These are phyloP conservation scores for Volvox carteri DNA, from an alignment of 163 green algal species.

Conservation along the genomic window DNA sequence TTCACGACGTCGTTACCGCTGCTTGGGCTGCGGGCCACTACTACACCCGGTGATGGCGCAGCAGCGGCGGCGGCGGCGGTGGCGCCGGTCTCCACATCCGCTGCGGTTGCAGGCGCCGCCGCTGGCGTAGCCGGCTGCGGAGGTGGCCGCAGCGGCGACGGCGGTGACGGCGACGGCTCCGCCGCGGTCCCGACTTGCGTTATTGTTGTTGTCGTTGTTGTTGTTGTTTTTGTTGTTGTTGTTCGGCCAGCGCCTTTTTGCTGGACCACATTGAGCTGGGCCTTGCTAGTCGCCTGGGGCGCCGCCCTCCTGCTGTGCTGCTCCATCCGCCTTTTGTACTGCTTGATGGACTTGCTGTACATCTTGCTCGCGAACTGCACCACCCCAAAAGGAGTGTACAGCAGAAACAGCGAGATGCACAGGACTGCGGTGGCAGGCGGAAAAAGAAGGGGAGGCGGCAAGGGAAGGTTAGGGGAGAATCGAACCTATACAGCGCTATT, in stretches of 20 bases:
- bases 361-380: slow-evolving; percentile 40
- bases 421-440: neutral
- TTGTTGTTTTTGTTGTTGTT: neutral
- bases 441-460: neutral
- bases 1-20: neutral
- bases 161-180: neutral
- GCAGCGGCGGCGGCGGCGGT: neutral
- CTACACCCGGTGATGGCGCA: neutral
- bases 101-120: neutral
- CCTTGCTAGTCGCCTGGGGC: too few species aligned
- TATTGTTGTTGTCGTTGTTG: neutral
- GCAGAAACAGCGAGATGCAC: slow-evolving; percentile 37
- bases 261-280: neutral
- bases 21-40: neutral
- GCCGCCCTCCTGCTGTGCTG: neutral
- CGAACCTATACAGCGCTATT: too few species aligned
- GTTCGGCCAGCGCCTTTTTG: neutral
- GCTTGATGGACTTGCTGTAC: slow-evolving; percentile 20
- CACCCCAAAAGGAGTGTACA: slow-evolving; percentile 50
- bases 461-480: neutral
- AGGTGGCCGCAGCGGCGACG: neutral
- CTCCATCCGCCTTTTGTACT: slow-evolving; percentile 1
- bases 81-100: neutral
- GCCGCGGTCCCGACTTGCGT: neutral
- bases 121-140: neutral